These are phyloP conservation scores for Paramecium primaurelia DNA, from an alignment of 73 alveolate genomes.

Conservation along the genomic window DNA sequence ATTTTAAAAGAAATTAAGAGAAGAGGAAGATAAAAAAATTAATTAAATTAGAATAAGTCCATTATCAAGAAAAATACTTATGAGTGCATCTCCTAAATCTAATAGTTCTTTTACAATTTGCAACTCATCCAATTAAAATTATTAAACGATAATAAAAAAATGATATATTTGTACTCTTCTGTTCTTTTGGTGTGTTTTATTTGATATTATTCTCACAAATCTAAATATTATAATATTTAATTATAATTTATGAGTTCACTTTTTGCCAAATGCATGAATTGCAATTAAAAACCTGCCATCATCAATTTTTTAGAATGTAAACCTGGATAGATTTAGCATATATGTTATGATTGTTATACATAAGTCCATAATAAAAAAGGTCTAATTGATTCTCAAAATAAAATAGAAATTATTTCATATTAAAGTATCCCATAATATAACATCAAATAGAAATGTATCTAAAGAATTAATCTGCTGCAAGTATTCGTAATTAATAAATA, in stretches of 20 bases:
- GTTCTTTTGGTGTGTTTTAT: neutral
- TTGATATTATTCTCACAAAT: neutral
- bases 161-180: neutral
- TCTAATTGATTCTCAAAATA: neutral
- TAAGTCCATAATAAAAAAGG: neutral
- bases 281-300: neutral
- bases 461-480: neutral
- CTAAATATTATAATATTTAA: neutral
- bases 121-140: neutral
- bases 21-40: neutral
- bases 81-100: neutral
- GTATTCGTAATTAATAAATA: neutral
- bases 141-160: neutral
- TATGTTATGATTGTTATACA: neutral
- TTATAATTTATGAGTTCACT: neutral
- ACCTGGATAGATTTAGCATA: neutral
- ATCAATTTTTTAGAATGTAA: neutral
- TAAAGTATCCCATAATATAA: neutral
- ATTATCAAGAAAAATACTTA: neutral
- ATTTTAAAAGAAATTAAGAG: neutral
- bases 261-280: neutral
- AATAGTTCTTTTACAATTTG: neutral
- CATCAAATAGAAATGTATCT: neutral
- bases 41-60: conserved; percentile 1
- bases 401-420: neutral